Evolutionary conservation across 2,329 filamentous ascomycete genomes (phyloP).

Genomic region (Diaporthe destruens): DNA sequence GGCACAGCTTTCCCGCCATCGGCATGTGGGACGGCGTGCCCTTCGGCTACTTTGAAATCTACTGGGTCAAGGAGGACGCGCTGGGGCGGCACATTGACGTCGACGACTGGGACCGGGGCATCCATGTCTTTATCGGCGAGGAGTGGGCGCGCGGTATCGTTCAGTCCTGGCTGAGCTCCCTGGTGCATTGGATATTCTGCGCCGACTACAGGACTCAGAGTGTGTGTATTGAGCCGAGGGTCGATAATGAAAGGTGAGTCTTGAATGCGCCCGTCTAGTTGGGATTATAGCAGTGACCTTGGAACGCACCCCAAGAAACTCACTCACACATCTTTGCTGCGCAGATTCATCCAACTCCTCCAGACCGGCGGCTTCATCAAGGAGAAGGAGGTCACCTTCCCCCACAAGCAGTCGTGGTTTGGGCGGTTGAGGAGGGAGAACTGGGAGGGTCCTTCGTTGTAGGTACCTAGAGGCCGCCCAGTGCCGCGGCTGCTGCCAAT

Average conservation of each 20-base stretch:
- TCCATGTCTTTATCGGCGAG: constrained; percentile 92
- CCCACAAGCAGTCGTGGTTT: constrained; percentile 92
- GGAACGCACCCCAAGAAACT: background rate
- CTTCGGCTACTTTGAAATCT: constrained; percentile 97
- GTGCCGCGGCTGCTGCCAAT: too few relatives aligned
- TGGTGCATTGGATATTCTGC: constrained; percentile 88
- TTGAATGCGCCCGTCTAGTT: too few relatives aligned
- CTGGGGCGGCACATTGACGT: constrained; percentile 78
- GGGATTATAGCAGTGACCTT: too few relatives aligned
- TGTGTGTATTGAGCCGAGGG: constrained; percentile 87
- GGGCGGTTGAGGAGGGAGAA: constrained; percentile 83
- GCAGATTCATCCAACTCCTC: constrained; percentile 78
- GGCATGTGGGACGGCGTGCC: constrained; percentile 95
- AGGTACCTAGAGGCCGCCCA: constrained; percentile 38
- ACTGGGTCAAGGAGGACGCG: constrained; percentile 95
- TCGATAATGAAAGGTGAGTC: constrained; percentile 88
- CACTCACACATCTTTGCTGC: background rate
- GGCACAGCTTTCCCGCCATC: constrained; percentile 89
- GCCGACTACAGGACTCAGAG: constrained; percentile 85
- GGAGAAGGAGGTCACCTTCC: constrained; percentile 86
- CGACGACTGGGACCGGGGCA: constrained; percentile 86
- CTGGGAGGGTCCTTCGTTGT: constrained; percentile 79
- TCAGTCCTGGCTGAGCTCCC: constrained; percentile 82
- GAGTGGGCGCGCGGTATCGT: constrained; percentile 91
- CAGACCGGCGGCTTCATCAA: constrained; percentile 84